Evolutionary conservation across 257 asterid genomes (phyloP), one percentile per base, ranked within the genome.

Genomic region (Vinca minor): DNA sequence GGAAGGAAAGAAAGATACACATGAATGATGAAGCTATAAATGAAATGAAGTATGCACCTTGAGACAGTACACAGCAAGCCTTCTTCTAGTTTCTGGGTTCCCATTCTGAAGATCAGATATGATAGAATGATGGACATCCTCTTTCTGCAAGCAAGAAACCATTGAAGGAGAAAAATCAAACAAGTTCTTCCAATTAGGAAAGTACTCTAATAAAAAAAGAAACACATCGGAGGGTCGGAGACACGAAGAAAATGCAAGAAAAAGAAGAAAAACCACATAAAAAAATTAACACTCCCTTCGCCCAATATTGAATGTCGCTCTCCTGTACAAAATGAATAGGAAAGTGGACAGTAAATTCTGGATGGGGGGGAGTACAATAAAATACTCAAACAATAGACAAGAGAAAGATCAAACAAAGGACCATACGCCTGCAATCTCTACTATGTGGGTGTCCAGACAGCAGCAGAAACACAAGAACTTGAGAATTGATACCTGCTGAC

Each of bases 71-170:
- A 87, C 96, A 72, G 97, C 98, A 64, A 89, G 96, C 67, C 97
- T 93, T 74, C 96, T 84, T 82, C 98, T 82, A 26, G 96, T 89
- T 76, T 92, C 98, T 44, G 96, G 55, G 77, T 84, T 89, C 46
- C 98, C 98, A 70, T 89, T 92, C 83, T 92, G 98, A 72, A 92
- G 96, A 76, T 92, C 98, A 44, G 98, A 85, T 81, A 92, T 92
- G 65, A 92, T 92, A 59, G 98, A 92, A 74, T 92, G 98, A 71
- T 92, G 98, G 52, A 92, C 98, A 79, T 89, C 98, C 84, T 92
- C 98, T 84, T 92, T 92, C 98, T 92, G 93, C 77, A 79, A 61
- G 62, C 18, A 55, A 8, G 32, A 35, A 65, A 73, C 55, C 25
- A 28, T 38, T 25, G 44, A 67, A 31, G 52, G 36, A 42, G n/a